phyloP scores from a whole-genome alignment of 306 rosid genomes.

The Sophora flavescens region DNA sequence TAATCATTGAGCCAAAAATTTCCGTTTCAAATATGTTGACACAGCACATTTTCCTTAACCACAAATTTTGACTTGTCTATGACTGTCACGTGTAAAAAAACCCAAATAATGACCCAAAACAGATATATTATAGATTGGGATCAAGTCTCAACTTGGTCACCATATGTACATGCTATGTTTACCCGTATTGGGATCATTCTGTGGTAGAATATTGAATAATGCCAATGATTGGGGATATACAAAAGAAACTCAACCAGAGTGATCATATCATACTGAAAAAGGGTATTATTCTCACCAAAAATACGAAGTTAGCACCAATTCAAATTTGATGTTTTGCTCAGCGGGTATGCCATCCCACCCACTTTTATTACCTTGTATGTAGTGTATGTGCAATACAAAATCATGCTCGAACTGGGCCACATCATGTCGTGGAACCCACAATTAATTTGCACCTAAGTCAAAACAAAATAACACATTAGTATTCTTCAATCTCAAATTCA shows the following conservation, averaged over 20 bases:
- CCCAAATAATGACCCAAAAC: too few relatives aligned
- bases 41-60: too few relatives aligned
- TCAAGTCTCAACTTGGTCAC: too few relatives aligned
- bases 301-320: constrained; percentile 5
- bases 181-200: constrained; percentile 41
- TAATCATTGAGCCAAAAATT: too few relatives aligned
- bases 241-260: constrained; percentile 25
- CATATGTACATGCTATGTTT: constrained; percentile 17
- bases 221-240: constrained; percentile 35
- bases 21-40: too few relatives aligned
- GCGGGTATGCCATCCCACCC: constrained; percentile 35
- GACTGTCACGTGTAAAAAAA: too few relatives aligned
- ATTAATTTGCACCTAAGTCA: constrained; percentile 44
- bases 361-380: constrained; percentile 36
- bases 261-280: constrained; percentile 38
- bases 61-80: too few relatives aligned
- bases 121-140: too few relatives aligned
- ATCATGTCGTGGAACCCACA: constrained; percentile 33
- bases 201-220: constrained; percentile 47
- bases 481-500: constrained; percentile 42
- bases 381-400: constrained; percentile 28
- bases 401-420: constrained; percentile 29
- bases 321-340: constrained; percentile 16
- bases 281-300: constrained; percentile 19
- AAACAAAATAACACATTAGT: neutral